phyloP scores from a whole-genome alignment of 768 basidiomycete genomes.

The Kwoniella bestiolae region DNA sequence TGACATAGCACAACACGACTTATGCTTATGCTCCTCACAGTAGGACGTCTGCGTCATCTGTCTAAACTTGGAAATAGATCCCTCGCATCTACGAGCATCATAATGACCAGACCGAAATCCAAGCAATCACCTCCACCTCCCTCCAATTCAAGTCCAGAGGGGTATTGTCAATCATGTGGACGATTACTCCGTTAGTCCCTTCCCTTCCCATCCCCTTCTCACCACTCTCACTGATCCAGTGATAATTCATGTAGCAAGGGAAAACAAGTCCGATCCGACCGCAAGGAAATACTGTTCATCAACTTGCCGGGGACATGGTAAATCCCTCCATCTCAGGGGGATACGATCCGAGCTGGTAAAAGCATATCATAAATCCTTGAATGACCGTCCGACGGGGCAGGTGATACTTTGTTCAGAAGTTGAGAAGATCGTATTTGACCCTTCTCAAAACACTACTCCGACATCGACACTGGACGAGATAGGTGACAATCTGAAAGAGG shows the following conservation, averaged over 20 bases:
- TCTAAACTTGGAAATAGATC: too few relatives aligned
- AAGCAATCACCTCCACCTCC: background rate
- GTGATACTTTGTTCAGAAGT: constrained; percentile 21
- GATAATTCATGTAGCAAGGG: background rate
- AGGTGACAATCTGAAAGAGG: background rate
- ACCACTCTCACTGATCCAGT: background rate
- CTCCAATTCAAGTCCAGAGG: background rate
- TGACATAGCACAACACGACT: background rate
- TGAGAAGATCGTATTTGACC: constrained; percentile 18
- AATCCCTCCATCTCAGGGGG: background rate
- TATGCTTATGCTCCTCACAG: too few relatives aligned
- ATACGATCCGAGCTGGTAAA: constrained; percentile 4
- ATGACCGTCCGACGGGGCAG: background rate
- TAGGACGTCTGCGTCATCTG: too few relatives aligned
- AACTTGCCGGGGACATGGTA: constrained; percentile 28
- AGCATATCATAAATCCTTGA: constrained; percentile 18
- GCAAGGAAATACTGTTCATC: constrained; percentile 43
- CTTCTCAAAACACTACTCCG: background rate
- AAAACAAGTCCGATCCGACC: constrained; percentile 23
- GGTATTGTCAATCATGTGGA: constrained; percentile 24
- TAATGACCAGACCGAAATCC: constrained; percentile 1
- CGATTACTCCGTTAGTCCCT: constrained; percentile 14
- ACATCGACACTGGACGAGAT: background rate
- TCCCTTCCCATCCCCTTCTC: background rate
- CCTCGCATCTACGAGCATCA: background rate